phyloP scores from a whole-genome alignment of 2,329 filamentous ascomycete species.

The Rasamsonia emersonii region DNA sequence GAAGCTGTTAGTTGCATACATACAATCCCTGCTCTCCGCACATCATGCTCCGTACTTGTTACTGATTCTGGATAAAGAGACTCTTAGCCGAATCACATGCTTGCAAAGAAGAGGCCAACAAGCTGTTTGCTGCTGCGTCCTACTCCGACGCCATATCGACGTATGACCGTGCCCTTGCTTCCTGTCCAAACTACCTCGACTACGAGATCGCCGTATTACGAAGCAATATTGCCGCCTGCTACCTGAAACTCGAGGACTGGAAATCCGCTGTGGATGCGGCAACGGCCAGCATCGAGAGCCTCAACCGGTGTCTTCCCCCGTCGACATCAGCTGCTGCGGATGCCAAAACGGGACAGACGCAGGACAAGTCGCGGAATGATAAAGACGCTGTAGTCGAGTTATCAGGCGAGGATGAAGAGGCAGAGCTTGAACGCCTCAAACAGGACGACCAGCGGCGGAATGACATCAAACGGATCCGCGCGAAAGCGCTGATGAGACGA shows the following conservation, averaged over 20 bases:
- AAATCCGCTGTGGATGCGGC: conserved; percentile 70
- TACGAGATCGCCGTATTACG: conserved; percentile 81
- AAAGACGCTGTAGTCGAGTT: conserved; percentile 40
- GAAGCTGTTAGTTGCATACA: conserved; percentile 34
- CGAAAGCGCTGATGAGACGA: conserved; percentile 73
- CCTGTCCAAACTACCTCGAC: conserved; percentile 75
- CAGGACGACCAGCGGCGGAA: conserved; percentile 41
- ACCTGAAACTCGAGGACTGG: conserved; percentile 79
- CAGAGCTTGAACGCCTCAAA: conserved; percentile 35
- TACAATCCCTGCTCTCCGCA: conserved; percentile 4
- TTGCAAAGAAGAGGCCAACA: conserved; percentile 69
- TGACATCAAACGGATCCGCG: conserved; percentile 67
- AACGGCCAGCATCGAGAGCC: conserved; percentile 59
- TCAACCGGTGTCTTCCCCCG: conserved; percentile 40
- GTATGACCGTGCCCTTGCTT: conserved; percentile 71
- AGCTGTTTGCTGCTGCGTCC: conserved; percentile 62
- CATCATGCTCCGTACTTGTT: conserved; percentile 6
- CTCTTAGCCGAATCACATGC: conserved; percentile 63
- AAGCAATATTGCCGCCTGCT: conserved; percentile 82
- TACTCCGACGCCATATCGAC: conserved; percentile 71
- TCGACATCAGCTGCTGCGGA: conserved; percentile 40
- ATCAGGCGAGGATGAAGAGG: conserved; percentile 31
- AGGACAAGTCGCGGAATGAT: conserved; percentile 22
- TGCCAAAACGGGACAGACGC: conserved; percentile 20
- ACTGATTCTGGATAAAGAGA: conserved; percentile 35